A percentile compares a stretch with the other conserved stretches of the same genome.
Conservation (phyloP, 768 basidiomycete species). For the Pleurotus giganteus region DNA sequence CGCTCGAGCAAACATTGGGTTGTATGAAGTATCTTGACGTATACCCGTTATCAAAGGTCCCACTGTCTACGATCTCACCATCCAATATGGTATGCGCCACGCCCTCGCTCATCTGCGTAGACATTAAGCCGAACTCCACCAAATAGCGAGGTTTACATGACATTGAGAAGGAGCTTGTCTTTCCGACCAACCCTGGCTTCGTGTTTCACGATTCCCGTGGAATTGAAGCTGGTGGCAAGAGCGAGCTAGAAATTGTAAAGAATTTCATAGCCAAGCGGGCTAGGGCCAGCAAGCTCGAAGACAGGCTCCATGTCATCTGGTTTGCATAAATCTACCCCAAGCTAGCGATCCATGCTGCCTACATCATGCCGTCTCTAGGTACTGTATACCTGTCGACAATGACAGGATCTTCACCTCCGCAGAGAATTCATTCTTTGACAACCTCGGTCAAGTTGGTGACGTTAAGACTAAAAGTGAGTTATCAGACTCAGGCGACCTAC, state of each 20-base stretch:
- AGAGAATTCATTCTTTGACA: constrained; percentile 4
- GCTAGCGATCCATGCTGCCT: not conserved
- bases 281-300: not conserved
- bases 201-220: constrained; percentile 22
- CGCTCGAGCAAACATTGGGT: not conserved
- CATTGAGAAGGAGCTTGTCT: constrained; percentile 10
- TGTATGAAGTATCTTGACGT: not conserved
- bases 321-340: not conserved
- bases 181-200: constrained; percentile 14
- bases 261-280: constrained; percentile 13
- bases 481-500: not conserved
- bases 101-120: too few species aligned
- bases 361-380: not conserved
- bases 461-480: not conserved
- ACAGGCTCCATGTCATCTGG: constrained; percentile 18
- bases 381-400: constrained; percentile 5
- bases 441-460: not conserved
- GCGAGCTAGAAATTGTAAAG: constrained; percentile 12
- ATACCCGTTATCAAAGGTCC: not conserved
- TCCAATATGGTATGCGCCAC: not conserved
- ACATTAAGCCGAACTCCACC: not conserved
- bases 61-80: not conserved
- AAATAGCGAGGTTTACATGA: constrained; percentile 9
- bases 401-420: not conserved
- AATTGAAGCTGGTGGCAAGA: constrained; percentile 18